Evolutionary conservation across 306 rosid genomes (phyloP), one percentile per base, ranked within the genome.

Genomic region (Cucumis hystrix): DNA sequence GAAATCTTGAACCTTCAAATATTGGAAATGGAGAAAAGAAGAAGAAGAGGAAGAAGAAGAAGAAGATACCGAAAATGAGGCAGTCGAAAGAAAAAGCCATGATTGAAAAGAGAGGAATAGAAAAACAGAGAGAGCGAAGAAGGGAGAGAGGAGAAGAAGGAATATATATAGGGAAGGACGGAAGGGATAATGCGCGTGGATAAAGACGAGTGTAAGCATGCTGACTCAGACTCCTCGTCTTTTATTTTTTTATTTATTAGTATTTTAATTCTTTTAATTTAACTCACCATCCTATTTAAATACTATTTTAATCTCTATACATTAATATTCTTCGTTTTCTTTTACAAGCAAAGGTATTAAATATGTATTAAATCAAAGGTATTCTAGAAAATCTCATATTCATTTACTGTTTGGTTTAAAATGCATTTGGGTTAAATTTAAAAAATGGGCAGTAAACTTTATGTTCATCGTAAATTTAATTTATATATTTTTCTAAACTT

Each of bases 61-160:
- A 21, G 6, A 8, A 30, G 56, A 66, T 72, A 92, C 96, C 96
- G 51, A 92, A 92, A 76, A 92, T 15, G 55, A 78, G 65, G 75
- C 77, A 79, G 71, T 83, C 80, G 8, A 83, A 60, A 13, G 85
- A 55, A n/a, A 69, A 61, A 61, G 20, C 60, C 60, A 65, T 75
- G 69, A 49, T 4, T 21, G 66, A 52, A 78, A 83, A 62, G 69
- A 63, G 69, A 40, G 72, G 12, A 39, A 20, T 3, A 40, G 54
- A n/a, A 40, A 18, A 41, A 30, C 6, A 21, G 37, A 39, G 74
- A 20, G 20, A 49, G 76, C 76, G 59, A 21, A 43, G 74, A 21
- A 15, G 23, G 16, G 76, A 47, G 60, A 1, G 43, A 15, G 20
- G 14, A 28, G 16, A 1, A 51, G 68, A 7, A 0, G 76, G 1